A percentile compares a stretch with the other conserved stretches of the same genome.
Conservation (phyloP, 2,329 filamentous ascomycete genomes). For the Geosmithia putterillii region DNA sequence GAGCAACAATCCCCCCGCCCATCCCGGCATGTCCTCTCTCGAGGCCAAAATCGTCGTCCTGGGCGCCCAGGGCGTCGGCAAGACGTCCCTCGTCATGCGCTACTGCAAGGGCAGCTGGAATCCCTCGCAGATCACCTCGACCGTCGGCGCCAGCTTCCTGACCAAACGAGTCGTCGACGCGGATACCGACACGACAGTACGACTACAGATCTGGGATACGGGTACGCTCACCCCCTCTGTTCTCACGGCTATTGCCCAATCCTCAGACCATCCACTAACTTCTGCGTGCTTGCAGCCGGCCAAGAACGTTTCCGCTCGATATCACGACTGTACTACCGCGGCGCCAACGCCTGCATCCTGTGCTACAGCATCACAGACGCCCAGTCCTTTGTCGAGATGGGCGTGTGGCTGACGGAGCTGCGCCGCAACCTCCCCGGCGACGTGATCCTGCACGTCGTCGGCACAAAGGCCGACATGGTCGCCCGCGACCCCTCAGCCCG, state of each 20-base stretch:
- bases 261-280: no score
- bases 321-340: constrained; percentile 89
- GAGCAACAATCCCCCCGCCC: no score
- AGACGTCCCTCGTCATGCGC: constrained; percentile 66
- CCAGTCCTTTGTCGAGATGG: constrained; percentile 82
- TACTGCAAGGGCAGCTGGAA: constrained; percentile 64
- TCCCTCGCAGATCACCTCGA: constrained; percentile 51
- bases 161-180: constrained; percentile 71
- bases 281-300: no score
- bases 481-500: constrained; percentile 67
- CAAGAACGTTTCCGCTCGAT: constrained; percentile 95
- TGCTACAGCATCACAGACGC: constrained; percentile 91
- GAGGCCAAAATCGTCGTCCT: constrained; percentile 76
- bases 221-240: constrained; percentile 27
- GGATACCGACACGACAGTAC: constrained; percentile 74
- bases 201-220: constrained; percentile 95
- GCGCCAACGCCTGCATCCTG: constrained; percentile 84
- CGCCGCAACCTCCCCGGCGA: constrained; percentile 65
- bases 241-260: background rate
- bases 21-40: constrained; percentile 40
- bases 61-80: constrained; percentile 68
- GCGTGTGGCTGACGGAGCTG: constrained; percentile 77
- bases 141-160: constrained; percentile 70
- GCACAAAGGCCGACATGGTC: constrained; percentile 86
- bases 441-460: constrained; percentile 86